Evolutionary conservation across 495 filamentous ascomycete species (phyloP).

Genomic region (Penicillium riverlandense): DNA sequence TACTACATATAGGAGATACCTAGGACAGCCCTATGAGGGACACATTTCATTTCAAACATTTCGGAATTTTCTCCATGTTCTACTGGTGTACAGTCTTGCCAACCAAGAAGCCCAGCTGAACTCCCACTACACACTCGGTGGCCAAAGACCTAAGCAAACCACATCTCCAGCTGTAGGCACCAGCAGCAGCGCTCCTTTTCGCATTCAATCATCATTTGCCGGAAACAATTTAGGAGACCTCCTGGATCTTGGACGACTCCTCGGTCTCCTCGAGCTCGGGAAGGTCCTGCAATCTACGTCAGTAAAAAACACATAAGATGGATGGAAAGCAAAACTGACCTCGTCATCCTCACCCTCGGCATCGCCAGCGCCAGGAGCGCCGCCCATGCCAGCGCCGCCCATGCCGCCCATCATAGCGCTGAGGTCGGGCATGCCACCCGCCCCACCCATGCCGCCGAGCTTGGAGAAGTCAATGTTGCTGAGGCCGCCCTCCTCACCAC

Average conservation of each 20-base stretch:
- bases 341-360: constrained; percentile 57
- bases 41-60: too few species aligned
- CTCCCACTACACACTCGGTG: neutral
- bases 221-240: constrained; percentile 37
- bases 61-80: too few species aligned
- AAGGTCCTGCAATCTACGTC: constrained; percentile 47
- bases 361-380: constrained; percentile 40
- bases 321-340: constrained; percentile 31
- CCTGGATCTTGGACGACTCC: constrained; percentile 47
- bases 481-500: constrained; percentile 55
- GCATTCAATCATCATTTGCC: constrained; percentile 6
- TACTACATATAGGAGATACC: too few species aligned
- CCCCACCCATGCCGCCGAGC: constrained; percentile 55
- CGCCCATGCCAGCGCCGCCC: constrained; percentile 30
- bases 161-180: constrained; percentile 3
- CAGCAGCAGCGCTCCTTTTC: constrained; percentile 5
- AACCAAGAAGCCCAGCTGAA: neutral
- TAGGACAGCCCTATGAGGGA: too few species aligned
- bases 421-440: constrained; percentile 35
- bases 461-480: constrained; percentile 80
- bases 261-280: constrained; percentile 50
- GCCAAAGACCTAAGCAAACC: constrained; percentile 6
- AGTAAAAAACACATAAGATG: constrained; percentile 34
- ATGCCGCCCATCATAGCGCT: constrained; percentile 40
- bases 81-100: neutral